Evolutionary conservation across 495 filamentous ascomycete genomes (phyloP).

Genomic region (Lasiosphaeriaceae sp.): DNA sequence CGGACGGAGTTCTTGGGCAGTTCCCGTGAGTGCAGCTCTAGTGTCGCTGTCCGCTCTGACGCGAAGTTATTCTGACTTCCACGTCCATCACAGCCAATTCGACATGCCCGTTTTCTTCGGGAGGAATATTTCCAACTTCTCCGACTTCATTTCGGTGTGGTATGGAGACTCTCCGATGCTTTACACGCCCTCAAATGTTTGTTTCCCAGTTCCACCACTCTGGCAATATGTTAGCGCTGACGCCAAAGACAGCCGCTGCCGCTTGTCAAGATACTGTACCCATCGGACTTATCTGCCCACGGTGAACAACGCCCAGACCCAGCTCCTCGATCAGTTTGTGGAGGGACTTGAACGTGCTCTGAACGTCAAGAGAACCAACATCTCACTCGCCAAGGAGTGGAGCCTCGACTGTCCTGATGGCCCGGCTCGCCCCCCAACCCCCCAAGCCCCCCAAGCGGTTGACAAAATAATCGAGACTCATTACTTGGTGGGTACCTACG

Average conservation of each 20-base stretch:
- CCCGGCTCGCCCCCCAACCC: no score
- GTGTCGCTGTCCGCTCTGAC: no score
- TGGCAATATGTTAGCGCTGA: not conserved
- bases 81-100: not conserved
- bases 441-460: no score
- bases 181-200: not conserved
- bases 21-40: not conserved
- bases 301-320: not conserved
- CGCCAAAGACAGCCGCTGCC: not conserved
- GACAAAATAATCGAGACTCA: no score
- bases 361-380: not conserved
- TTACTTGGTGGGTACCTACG: no score
- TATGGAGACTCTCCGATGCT: slow-evolving; percentile 1
- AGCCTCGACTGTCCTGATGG: not conserved
- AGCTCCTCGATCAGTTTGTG: not conserved
- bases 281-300: slow-evolving; percentile 2
- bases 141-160: slow-evolving; percentile 1
- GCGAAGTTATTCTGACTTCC: no score
- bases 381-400: slow-evolving; percentile 1
- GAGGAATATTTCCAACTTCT: not conserved
- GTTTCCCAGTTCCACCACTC: not conserved
- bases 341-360: not conserved
- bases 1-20: not conserved
- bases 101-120: slow-evolving; percentile 4
- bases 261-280: not conserved